Conservation (phyloP, 495 filamentous ascomycete species). For the Hyaloscypha hepaticicola region DNA sequence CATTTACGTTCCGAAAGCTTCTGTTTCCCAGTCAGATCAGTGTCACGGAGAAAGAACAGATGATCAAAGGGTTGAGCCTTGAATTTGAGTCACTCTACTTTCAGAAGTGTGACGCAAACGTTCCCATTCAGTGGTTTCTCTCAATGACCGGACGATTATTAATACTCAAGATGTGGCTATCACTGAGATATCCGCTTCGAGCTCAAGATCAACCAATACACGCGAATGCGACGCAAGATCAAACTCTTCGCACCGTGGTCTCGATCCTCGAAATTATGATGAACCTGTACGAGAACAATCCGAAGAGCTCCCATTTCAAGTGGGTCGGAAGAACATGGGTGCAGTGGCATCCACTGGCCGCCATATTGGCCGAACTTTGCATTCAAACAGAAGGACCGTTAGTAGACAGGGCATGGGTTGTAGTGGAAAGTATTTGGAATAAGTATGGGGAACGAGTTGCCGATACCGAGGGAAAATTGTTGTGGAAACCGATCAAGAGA, state of each 20-base stretch:
- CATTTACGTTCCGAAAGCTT: not conserved
- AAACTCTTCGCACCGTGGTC: constrained; percentile 54
- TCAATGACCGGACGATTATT: constrained; percentile 32
- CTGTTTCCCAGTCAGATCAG: not conserved
- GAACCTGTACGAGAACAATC: constrained; percentile 44
- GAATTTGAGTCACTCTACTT: constrained; percentile 29
- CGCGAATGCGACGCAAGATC: constrained; percentile 50
- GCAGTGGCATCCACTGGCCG: constrained; percentile 62
- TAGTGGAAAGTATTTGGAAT: constrained; percentile 49
- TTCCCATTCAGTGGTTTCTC: constrained; percentile 38
- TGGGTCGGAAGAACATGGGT: constrained; percentile 58
- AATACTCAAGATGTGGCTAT: constrained; percentile 32
- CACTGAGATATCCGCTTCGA: constrained; percentile 30
- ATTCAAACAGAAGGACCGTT: constrained; percentile 56
- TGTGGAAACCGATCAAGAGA: constrained; percentile 58
- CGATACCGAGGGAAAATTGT: constrained; percentile 49
- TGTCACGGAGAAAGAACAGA: not conserved
- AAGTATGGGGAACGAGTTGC: constrained; percentile 44
- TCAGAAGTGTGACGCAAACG: constrained; percentile 32
- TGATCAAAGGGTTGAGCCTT: constrained; percentile 12
- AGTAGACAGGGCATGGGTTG: constrained; percentile 62
- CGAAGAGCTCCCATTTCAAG: constrained; percentile 49
- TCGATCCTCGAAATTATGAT: constrained; percentile 54
- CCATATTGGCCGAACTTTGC: constrained; percentile 59
- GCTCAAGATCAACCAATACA: constrained; percentile 11